A percentile compares a stretch with the other conserved stretches of the same genome.
phyloP scores from a whole-genome alignment of 2,329 filamentous ascomycete genomes.

The Fusarium sp. region DNA sequence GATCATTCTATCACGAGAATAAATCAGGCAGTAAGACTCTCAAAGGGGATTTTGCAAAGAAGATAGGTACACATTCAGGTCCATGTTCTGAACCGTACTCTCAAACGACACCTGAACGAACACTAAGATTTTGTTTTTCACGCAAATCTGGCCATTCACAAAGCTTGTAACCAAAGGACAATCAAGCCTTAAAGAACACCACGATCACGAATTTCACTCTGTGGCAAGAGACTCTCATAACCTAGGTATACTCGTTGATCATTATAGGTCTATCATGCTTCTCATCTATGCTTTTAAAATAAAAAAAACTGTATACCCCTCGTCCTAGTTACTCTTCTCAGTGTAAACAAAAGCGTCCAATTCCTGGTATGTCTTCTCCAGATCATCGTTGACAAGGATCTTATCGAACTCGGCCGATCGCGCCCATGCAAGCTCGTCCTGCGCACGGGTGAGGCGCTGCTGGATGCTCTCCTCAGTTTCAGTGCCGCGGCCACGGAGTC shows the following conservation, averaged over 20 bases:
- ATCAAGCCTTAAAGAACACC: no score
- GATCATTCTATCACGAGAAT: no score
- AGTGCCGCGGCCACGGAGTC: slow-evolving; percentile 80
- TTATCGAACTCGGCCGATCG: slow-evolving; percentile 68
- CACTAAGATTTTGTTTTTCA: no score
- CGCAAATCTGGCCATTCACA: not conserved
- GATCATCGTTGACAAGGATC: slow-evolving; percentile 58
- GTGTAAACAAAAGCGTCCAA: slow-evolving; percentile 64
- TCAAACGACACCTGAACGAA: no score
- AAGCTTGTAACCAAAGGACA: not conserved
- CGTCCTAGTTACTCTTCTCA: slow-evolving; percentile 33
- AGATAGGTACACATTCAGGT: no score
- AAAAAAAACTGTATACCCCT: not conserved
- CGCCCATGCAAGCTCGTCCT: slow-evolving; percentile 80
- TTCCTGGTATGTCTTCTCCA: slow-evolving; percentile 65
- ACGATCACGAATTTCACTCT: not conserved
- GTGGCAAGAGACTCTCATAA: not conserved
- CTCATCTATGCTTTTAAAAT: slow-evolving; percentile 15
- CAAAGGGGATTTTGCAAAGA: no score
- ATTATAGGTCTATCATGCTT: slow-evolving; percentile 39
- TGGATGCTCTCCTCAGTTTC: slow-evolving; percentile 80
- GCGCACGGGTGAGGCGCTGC: slow-evolving; percentile 78
- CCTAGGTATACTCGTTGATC: slow-evolving; percentile 29
- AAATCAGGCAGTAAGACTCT: no score
- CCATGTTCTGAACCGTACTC: no score